Evolutionary conservation across 495 filamentous ascomycete species (phyloP), one percentile per base, ranked within the genome.

Genomic region (Cudoniella acicularis): DNA sequence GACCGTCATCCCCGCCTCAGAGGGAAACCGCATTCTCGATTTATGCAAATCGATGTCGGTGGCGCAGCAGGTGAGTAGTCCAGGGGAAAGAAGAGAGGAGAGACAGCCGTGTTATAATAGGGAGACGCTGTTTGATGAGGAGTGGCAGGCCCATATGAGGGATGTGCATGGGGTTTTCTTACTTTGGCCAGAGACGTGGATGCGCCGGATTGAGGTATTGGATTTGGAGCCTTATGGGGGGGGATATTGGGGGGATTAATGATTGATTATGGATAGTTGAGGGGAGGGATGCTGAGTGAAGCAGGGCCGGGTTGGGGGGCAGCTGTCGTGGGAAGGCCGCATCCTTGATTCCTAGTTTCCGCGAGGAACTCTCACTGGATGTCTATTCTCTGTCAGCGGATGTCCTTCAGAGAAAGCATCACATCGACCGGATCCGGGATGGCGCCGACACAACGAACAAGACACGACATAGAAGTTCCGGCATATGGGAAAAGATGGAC

Each of bases 91-190:
- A 26, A 26, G 24, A 11, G n/a, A 22, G 36, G 1, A 16, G 0
- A 22, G 48, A 25, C 18, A 48, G 0, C 63, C 63, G 30, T 66
- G 63, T 21, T 66, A 66, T 40, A 66, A 66, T 30, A 59, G 63
- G 2, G 60, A 66, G 24, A 66, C 60, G 13, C 46, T 66, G 8
- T 66, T 60, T 46, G 63, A 66, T 51, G 63, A 66, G 46, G 63
- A 66, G 48, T 62, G 63, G 63, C 63, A 66, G 46, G 59, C 63
- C n/a, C 63, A 66, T 54, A 66, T 66, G 63, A 62, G 57, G 43
- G 63, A 66, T 54, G 56, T 66, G 10, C 63, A 66, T 54, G 63
- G 63, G 1, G 60, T 66, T 1, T 66, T 56, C 22, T 41, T 62
- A 18, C 26, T 66, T 16, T 66, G 63, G 63, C 63, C 63, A 1